Conservation (phyloP, 176 grass and related monocot species). For the Calamus simplicifolius region DNA sequence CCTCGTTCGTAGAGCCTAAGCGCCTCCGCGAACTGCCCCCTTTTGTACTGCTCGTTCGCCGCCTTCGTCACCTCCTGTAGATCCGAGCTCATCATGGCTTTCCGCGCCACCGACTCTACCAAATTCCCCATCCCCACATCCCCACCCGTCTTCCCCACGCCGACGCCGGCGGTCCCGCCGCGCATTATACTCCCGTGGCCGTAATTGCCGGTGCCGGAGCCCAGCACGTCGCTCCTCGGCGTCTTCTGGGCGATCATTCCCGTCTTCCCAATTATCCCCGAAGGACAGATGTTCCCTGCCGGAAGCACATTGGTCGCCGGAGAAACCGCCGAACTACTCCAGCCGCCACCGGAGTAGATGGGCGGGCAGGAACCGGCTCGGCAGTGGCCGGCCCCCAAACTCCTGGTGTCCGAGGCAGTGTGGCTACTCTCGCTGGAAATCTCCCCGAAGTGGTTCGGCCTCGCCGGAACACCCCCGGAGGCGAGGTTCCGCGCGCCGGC, state of each 20-base stretch:
- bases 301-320: conserved; percentile 51
- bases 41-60: conserved; percentile 66
- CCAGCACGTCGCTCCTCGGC: conserved; percentile 39
- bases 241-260: conserved; percentile 13
- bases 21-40: conserved; percentile 41
- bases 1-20: conserved; percentile 50
- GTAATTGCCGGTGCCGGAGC: conserved; percentile 52
- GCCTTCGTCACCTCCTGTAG: conserved; percentile 35
- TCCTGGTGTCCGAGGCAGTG: background rate
- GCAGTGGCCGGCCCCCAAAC: conserved; percentile 19
- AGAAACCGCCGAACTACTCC: conserved; percentile 48
- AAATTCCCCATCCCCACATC: conserved; percentile 21
- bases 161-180: conserved; percentile 1
- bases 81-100: background rate
- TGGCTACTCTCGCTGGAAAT: conserved; percentile 5
- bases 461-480: background rate
- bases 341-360: conserved; percentile 35
- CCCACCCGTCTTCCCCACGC: conserved; percentile 12
- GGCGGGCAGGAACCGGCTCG: conserved; percentile 38
- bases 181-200: conserved; percentile 74
- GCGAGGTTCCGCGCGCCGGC: background rate
- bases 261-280: conserved; percentile 22
- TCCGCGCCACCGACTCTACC: conserved; percentile 13
- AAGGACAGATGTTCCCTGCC: conserved; percentile 51
- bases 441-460: conserved; percentile 4